phyloP scores from a whole-genome alignment of 2,329 filamentous ascomycete genomes.

The Trichoderma hamatum region DNA sequence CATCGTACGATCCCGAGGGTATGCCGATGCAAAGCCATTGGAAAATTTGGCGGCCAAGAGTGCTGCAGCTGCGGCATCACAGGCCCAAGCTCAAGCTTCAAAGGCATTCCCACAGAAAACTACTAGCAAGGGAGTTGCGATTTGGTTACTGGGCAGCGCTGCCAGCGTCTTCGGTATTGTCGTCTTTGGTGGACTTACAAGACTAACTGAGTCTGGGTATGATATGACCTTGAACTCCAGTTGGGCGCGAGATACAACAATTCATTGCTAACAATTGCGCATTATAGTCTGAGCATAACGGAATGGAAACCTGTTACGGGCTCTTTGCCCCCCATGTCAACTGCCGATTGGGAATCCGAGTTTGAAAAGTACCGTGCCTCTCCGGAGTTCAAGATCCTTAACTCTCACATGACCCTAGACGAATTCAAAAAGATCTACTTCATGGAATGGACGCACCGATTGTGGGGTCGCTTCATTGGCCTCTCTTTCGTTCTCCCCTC shows the following conservation, averaged over 20 bases:
- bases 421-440: conserved; percentile 99
- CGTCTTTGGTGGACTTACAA: conserved; percentile 88
- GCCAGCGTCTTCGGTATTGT: conserved; percentile 96
- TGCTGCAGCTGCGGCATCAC: conserved; percentile 28
- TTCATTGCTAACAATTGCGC: neutral
- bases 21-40: conserved; percentile 42
- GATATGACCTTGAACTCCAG: conserved; percentile 28
- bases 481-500: conserved; percentile 87
- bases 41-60: conserved; percentile 35
- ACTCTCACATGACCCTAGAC: conserved; percentile 86
- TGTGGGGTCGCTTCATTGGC: conserved; percentile 93
- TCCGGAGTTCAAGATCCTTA: conserved; percentile 89
- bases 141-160: conserved; percentile 91
- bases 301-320: conserved; percentile 98
- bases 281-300: conserved; percentile 85
- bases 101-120: conserved; percentile 62
- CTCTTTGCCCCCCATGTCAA: conserved; percentile 78
- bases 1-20: conserved; percentile 45
- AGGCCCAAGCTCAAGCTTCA: conserved; percentile 36
- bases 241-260: no score
- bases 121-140: conserved; percentile 77
- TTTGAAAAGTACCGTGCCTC: conserved; percentile 91
- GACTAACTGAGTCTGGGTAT: conserved; percentile 94
- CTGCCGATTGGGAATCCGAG: conserved; percentile 85
- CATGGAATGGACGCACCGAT: conserved; percentile 97